Base-by-base conservation (phyloP, 192 early-diverging fungal genomes). In the Backusella circina region DNA sequence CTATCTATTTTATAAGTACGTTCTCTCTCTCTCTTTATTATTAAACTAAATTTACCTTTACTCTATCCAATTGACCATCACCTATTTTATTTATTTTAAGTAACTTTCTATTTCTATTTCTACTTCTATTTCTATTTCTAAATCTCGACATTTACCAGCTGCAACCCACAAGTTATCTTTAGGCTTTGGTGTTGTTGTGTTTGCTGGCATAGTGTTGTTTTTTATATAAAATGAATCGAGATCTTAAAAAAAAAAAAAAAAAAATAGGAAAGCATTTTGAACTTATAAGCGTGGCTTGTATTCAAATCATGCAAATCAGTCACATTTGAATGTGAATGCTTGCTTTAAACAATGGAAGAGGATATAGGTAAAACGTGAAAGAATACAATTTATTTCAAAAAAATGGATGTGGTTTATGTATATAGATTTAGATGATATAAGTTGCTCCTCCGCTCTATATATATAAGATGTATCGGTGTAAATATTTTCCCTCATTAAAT, bases 111-210 rank as follows among this genome's bases (percentile, higher is more conserved):
- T n/a, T n/a, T n/a, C n/a, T n/a, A n/a, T n/a, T n/a, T n/a, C n/a
- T n/a, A n/a, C n/a, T n/a, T n/a, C n/a, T n/a, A n/a, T n/a, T n/a
- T n/a, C n/a, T n/a, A n/a, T n/a, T n/a, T n/a, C n/a, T n/a, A n/a
- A n/a, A n/a, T n/a, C n/a, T n/a, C n/a, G n/a, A n/a, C n/a, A n/a
- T n/a, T 77, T 77, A 77, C 79, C 84, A 64, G 88, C 87, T 32
- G 89, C 88, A 7, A 88, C 79, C 92, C 92, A 93, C 66, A 93
- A 88, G 74, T 93, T 93, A 18, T 85, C 79, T 65, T 70, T 41
- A 67, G 65, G 54, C 26, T 28, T 23, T 54, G 51, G 18, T 26
- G 51, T 54, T 61, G 54, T 61, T 21, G 54, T 12, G 26, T 7
- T 12, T 61, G 54, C n/a, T 26, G 23, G 23, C 54, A 61, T 61